These are phyloP conservation scores for Mycena citricolor DNA, from an alignment of 1,284 basidiomycete species.

Conservation along the genomic window DNA sequence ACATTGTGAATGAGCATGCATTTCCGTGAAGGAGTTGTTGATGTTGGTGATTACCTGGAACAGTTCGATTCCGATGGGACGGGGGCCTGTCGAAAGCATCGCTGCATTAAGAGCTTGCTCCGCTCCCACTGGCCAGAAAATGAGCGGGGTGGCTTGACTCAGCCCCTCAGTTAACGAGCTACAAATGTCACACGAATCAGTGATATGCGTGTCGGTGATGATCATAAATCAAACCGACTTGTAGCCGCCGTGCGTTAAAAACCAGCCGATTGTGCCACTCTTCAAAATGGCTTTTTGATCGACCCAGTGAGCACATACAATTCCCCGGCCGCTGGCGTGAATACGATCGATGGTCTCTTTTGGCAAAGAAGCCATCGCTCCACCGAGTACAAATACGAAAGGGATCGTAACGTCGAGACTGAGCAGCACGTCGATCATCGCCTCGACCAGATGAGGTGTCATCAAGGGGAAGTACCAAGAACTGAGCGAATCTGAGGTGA, in stretches of 20 bases:
- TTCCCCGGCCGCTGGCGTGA: conserved; percentile 7
- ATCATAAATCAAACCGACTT: conserved; percentile 3
- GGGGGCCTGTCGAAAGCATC: not conserved
- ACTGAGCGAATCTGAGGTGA: too few relatives aligned
- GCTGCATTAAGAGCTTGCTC: conserved; percentile 2
- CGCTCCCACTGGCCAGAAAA: conserved; percentile 1
- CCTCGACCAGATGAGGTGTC: conserved; percentile 5
- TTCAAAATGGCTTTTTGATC: conserved; percentile 2
- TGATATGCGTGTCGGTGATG: not conserved
- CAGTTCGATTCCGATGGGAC: not conserved
- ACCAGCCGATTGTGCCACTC: conserved; percentile 1
- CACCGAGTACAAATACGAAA: conserved; percentile 11
- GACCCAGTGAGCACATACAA: conserved; percentile 4
- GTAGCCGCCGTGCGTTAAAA: conserved; percentile 12
- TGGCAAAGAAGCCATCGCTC: conserved; percentile 2
- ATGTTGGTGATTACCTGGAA: conserved; percentile 1
- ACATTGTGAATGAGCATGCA: not conserved
- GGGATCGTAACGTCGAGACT: conserved; percentile 8
- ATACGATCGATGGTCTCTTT: conserved; percentile 5
- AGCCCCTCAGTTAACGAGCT: not conserved
- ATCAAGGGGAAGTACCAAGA: conserved; percentile 11
- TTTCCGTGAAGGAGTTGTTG: not conserved
- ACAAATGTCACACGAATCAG: not conserved
- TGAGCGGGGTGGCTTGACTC: not conserved
- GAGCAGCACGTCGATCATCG: conserved; percentile 5